phyloP scores from a whole-genome alignment of 495 filamentous ascomycete genomes.

The Aspergillus coremiiformis region DNA sequence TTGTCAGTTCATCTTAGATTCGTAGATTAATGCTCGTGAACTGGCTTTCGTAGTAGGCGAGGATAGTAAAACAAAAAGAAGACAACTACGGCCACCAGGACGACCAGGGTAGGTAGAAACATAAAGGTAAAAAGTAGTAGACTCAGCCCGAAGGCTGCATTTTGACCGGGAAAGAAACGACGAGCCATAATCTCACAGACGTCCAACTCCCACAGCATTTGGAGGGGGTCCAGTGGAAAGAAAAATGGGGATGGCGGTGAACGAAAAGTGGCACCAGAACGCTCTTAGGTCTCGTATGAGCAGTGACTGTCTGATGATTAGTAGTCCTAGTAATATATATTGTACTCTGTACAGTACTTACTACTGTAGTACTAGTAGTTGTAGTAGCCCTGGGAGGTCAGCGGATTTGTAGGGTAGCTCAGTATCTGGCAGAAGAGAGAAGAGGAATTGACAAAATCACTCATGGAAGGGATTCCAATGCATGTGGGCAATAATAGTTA shows the following conservation, averaged over 20 bases:
- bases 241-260: neutral
- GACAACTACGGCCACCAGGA: constrained; percentile 30
- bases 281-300: neutral
- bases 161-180: constrained; percentile 25
- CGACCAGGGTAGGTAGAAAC: constrained; percentile 35
- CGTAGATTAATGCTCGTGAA: neutral
- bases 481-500: too few relatives aligned
- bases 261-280: neutral
- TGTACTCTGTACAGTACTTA: too few relatives aligned
- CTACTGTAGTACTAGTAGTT: too few relatives aligned
- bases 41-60: constrained; percentile 19
- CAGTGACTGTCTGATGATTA: too few relatives aligned
- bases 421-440: too few relatives aligned
- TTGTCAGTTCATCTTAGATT: too few relatives aligned
- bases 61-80: constrained; percentile 34
- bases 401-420: neutral
- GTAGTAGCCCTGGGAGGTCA: neutral
- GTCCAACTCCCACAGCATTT: constrained; percentile 4
- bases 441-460: neutral
- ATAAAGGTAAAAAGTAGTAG: constrained; percentile 34
- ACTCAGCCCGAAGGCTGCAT: constrained; percentile 30
- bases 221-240: neutral
- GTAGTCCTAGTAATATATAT: too few relatives aligned
- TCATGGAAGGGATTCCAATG: neutral
- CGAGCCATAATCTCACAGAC: constrained; percentile 27